Percentiles rank a stretch among this genome's conserved stretches.
These are phyloP conservation scores for Tubosaeta sp. DNA, from an alignment of 768 basidiomycete genomes.

Conservation along the genomic window DNA sequence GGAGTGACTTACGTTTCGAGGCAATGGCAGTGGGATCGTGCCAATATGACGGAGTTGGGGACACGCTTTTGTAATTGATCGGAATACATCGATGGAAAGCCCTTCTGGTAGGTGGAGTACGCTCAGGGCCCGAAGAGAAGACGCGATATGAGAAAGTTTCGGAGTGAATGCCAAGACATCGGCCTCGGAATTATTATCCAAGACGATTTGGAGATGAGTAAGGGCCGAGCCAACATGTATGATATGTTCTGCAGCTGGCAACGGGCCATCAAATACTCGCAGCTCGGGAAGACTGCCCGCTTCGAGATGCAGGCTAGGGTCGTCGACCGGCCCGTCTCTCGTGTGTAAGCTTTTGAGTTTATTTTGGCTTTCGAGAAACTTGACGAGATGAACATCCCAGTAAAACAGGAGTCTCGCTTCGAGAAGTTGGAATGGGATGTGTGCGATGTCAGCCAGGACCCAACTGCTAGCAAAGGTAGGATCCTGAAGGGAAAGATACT, in stretches of 20 bases:
- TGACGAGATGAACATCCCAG: conserved; percentile 45
- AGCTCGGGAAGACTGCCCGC: conserved; percentile 39
- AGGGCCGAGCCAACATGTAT: conserved; percentile 33
- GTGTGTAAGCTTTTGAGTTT: conserved; percentile 38
- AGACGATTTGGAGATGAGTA: conserved; percentile 41
- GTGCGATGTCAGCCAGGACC: conserved; percentile 39
- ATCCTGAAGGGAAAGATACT: conserved; percentile 41
- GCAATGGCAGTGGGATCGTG: conserved; percentile 34
- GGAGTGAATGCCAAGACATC: conserved; percentile 31
- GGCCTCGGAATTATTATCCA: conserved; percentile 36
- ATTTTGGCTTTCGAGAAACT: conserved; percentile 47
- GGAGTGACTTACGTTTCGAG: conserved; percentile 31
- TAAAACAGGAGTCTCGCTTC: conserved; percentile 46
- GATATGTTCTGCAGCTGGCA: conserved; percentile 40
- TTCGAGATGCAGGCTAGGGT: conserved; percentile 23
- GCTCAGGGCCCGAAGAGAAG: conserved; percentile 35
- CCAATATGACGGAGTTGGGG: conserved; percentile 37
- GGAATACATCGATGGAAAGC: conserved; percentile 26
- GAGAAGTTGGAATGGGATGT: conserved; percentile 43
- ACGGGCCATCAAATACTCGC: conserved; percentile 41
- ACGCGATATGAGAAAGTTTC: conserved; percentile 25
- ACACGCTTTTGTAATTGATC: conserved; percentile 31
- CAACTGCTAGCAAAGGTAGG: conserved; percentile 37
- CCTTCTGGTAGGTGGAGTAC: conserved; percentile 34
- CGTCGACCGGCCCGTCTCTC: conserved; percentile 20